Evolutionary conservation across 2,329 filamentous ascomycete genomes (phyloP).

Genomic region (Cucurbitaria berberidis): DNA sequence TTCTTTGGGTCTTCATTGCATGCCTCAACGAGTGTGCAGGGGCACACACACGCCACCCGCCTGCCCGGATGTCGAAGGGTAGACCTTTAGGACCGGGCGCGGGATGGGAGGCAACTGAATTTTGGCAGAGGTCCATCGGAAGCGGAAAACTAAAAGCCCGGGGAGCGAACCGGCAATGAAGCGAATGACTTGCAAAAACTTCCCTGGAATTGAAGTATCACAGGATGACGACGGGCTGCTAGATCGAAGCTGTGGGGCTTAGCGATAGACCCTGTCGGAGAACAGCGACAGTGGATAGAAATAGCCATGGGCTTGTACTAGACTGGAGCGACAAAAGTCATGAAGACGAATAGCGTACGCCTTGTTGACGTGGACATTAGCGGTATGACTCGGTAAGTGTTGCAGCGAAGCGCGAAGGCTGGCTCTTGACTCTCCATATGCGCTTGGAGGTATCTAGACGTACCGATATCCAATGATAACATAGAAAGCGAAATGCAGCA

Average conservation of each 20-base stretch:
- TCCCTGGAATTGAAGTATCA: slow-evolving; percentile 10
- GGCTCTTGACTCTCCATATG: slow-evolving; percentile 3
- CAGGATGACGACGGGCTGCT: slow-evolving; percentile 10
- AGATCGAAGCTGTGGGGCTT: slow-evolving; percentile 11
- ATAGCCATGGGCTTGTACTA: neutral
- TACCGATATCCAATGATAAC: slow-evolving; percentile 9
- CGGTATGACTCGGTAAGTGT: neutral
- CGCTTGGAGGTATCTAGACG: slow-evolving; percentile 5
- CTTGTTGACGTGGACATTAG: neutral
- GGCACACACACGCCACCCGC: slow-evolving; percentile 7
- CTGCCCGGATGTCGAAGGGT: slow-evolving; percentile 1
- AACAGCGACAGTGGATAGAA: neutral
- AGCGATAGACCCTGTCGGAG: neutral
- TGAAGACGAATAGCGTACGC: neutral
- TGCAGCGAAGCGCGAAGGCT: slow-evolving; percentile 3
- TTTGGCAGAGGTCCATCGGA: slow-evolving; percentile 10
- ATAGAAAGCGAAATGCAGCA: slow-evolving; percentile 13
- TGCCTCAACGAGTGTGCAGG: slow-evolving; percentile 3
- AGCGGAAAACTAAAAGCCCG: slow-evolving; percentile 20
- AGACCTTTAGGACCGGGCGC: neutral
- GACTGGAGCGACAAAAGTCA: neutral
- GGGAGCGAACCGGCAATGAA: slow-evolving; percentile 11
- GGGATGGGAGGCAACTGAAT: slow-evolving; percentile 1
- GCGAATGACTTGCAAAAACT: slow-evolving; percentile 3
- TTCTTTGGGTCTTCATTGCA: neutral